Base-by-base conservation (phyloP, 306 rosid species). In the Cucurbita maxima region DNA sequence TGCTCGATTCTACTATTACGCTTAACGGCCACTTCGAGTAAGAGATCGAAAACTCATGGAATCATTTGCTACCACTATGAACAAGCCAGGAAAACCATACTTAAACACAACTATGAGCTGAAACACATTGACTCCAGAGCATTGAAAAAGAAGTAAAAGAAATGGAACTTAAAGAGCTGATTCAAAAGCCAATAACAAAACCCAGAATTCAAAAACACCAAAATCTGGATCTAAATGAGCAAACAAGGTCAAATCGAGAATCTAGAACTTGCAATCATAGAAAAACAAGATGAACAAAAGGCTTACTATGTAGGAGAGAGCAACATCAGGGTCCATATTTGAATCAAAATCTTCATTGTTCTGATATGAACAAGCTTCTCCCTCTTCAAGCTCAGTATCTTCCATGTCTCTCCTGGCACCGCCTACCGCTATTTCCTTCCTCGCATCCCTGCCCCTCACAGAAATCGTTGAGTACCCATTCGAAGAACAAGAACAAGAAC, bases 381-480 rank as follows among this genome's bases (percentile, higher is more conserved):
- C 99, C 80, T 91, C 97, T 88, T 94, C 99, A 78, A 88, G 99
- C 88, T 94, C 99, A 55, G 87, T 80, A 82, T 90, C 97, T 74
- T 87, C 96, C 97, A 90, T 94, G 59, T 79, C 94, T 80, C 71
- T 56, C 82, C 82, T 72, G 25, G 69, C 81, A 82, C 82, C 84
- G 71, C 78, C 83, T 78, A 86, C 79, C 84, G 85, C 96, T 85
- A 83, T 54, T 56, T 77, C 92, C 87, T 86, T 82, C 84, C 91
- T 86, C 76, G 80, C 99, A 94, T 94, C 97, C 79, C 97, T 83
- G 78, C 72, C 75, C 52, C 84, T 88, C 60, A 88, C 88, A 75
- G 87, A 91, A 82, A 91, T 86, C 99, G 91, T 94, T 70, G 47
- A 70, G 30, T 50, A 5, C 44, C 74, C 74, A 70, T 70, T 70